Percentiles rank a stretch among this genome's conserved stretches.
These are phyloP conservation scores for Cafeteria roenbergensis DNA, from an alignment of 108 stramenopile genomes.

Conservation along the genomic window DNA sequence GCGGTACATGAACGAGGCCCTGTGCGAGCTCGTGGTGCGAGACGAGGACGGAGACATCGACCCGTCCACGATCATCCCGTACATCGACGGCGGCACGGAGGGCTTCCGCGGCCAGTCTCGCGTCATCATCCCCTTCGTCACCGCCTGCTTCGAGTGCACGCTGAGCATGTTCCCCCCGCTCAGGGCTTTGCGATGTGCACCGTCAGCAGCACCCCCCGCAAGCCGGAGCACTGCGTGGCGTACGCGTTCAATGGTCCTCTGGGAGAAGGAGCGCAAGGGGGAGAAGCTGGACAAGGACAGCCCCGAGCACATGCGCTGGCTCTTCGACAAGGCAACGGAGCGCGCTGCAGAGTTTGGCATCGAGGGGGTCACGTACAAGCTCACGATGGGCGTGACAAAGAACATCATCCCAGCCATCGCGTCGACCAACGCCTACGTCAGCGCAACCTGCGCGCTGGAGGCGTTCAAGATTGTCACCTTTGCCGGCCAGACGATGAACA, in stretches of 20 bases:
- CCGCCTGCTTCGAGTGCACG: constrained; percentile 92
- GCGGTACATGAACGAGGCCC: constrained; percentile 71
- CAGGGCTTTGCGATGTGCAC: constrained; percentile 83
- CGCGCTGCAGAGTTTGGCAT: constrained; percentile 69
- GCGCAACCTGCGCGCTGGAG: constrained; percentile 83
- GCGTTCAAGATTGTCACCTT: constrained; percentile 80
- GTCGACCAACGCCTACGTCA: constrained; percentile 96
- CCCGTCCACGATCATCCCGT: constrained; percentile 78
- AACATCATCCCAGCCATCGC: constrained; percentile 99
- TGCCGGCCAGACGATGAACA: constrained; percentile 77
- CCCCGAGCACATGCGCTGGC: constrained; percentile 78
- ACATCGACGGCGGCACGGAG: constrained; percentile 98
- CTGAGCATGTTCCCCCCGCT: constrained; percentile 90
- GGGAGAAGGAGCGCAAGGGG: not conserved
- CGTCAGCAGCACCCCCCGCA: constrained; percentile 93
- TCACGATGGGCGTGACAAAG: constrained; percentile 92
- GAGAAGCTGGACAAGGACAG: constrained; percentile 78
- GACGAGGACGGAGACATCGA: constrained; percentile 83
- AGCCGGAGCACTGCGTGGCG: constrained; percentile 95
- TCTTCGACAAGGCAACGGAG: constrained; percentile 71
- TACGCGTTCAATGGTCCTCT: constrained; percentile 63
- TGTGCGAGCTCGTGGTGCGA: not conserved
- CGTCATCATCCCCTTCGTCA: constrained; percentile 84
- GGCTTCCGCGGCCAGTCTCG: constrained; percentile 94
- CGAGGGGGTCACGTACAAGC: constrained; percentile 62